A percentile compares a stretch with the other conserved stretches of the same genome.
Evolutionary conservation across 768 basidiomycete genomes (phyloP).

Genomic region (Lepiota venenata): DNA sequence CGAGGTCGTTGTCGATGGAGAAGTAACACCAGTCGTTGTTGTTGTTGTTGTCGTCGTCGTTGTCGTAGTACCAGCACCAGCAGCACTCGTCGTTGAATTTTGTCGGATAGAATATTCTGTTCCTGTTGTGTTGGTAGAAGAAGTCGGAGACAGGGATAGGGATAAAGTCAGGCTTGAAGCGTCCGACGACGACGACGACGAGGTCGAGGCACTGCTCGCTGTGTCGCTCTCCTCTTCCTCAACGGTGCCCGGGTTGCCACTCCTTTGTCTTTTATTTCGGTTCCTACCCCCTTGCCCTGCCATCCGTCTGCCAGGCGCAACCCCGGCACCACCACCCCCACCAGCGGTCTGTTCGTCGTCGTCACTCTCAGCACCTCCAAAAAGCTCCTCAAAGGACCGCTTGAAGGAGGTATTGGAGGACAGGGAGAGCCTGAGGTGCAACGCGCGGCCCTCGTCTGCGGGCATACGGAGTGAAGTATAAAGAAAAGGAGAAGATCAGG

Average conservation of each 20-base stretch:
- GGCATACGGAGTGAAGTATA: not conserved
- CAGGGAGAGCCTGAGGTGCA: constrained; percentile 7
- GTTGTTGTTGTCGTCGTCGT: not conserved
- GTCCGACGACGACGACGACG: not conserved
- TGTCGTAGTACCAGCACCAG: too few species aligned
- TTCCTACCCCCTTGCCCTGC: not conserved
- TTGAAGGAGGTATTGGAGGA: constrained; percentile 7
- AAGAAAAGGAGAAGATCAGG: not conserved
- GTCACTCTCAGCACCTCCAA: constrained; percentile 7
- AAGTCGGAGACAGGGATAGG: too few species aligned
- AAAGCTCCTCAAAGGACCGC: constrained; percentile 8
- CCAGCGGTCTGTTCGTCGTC: not conserved
- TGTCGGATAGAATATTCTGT: too few species aligned
- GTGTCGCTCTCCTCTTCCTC: not conserved
- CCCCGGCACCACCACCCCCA: not conserved
- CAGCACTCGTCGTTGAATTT: too few species aligned
- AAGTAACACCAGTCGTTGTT: not conserved
- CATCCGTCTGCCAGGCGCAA: not conserved
- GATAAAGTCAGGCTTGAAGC: too few species aligned
- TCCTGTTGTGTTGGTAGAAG: too few species aligned
- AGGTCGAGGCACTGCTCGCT: not conserved
- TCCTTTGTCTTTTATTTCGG: constrained; percentile 7
- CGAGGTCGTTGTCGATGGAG: not conserved
- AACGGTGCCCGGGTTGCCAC: not conserved
- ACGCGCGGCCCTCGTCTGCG: constrained; percentile 2